A percentile compares a stretch with the other conserved stretches of the same genome.
These are phyloP conservation scores for Aspergillus aculeatus DNA, from an alignment of 2,329 filamentous ascomycete species.

Conservation along the genomic window DNA sequence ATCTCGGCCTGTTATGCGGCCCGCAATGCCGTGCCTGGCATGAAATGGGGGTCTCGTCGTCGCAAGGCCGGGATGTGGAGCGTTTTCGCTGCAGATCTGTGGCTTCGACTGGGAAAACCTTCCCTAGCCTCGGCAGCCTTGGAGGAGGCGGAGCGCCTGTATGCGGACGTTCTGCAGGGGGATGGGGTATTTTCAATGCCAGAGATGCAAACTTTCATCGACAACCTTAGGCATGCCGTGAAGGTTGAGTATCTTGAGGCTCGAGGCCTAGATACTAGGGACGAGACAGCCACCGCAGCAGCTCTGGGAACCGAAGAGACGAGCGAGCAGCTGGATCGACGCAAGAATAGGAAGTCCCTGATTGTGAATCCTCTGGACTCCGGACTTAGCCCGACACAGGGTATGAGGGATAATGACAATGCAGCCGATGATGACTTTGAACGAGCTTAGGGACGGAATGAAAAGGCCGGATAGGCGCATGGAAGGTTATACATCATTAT, in stretches of 20 bases:
- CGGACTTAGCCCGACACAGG: constrained; percentile 43
- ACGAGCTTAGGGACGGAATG: constrained; percentile 35
- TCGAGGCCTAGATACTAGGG: constrained; percentile 35
- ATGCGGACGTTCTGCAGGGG: constrained; percentile 44
- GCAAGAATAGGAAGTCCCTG: constrained; percentile 57
- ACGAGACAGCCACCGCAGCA: constrained; percentile 30
- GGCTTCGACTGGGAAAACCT: constrained; percentile 74
- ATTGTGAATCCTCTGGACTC: constrained; percentile 54
- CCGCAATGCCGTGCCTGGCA: constrained; percentile 65
- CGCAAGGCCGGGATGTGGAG: constrained; percentile 91
- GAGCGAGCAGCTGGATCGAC: constrained; percentile 57
- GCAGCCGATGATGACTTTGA: constrained; percentile 48
- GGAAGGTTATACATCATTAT: constrained; percentile 22
- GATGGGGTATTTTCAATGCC: constrained; percentile 48
- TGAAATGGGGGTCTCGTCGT: constrained; percentile 67
- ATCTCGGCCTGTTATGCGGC: constrained; percentile 80
- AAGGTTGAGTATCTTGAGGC: constrained; percentile 46
- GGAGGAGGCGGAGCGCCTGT: constrained; percentile 62
- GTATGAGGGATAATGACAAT: constrained; percentile 34
- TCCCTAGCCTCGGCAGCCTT: constrained; percentile 77
- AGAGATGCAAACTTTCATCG: constrained; percentile 51
- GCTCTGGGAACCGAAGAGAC: constrained; percentile 38
- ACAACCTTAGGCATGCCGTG: constrained; percentile 44
- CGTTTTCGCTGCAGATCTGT: constrained; percentile 76
- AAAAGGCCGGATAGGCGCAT: constrained; percentile 16